phyloP scores from a whole-genome alignment of 2,329 filamentous ascomycete genomes.

The Arthrobotrys musiformis region DNA sequence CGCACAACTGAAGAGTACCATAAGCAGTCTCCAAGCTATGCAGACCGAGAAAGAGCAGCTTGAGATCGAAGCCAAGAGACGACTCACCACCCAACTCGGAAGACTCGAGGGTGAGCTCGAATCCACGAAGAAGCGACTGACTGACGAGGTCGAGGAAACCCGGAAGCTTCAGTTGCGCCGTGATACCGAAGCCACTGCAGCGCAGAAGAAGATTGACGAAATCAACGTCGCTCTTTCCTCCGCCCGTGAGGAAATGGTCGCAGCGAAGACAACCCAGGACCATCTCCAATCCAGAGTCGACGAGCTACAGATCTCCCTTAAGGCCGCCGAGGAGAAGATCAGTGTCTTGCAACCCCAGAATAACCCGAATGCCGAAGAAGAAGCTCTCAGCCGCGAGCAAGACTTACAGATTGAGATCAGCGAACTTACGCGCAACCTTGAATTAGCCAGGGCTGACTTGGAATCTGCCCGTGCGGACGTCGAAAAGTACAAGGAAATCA shows the following conservation, averaged over 20 bases:
- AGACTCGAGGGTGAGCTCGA: constrained; percentile 80
- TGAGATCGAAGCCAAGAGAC: constrained; percentile 82
- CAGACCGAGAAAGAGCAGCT: constrained; percentile 90
- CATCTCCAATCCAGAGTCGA: constrained; percentile 89
- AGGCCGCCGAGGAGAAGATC: constrained; percentile 86
- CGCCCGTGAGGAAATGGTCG: constrained; percentile 85
- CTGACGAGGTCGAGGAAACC: constrained; percentile 82
- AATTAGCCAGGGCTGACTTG: constrained; percentile 81
- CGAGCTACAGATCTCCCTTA: constrained; percentile 86
- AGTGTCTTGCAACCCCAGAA: constrained; percentile 80
- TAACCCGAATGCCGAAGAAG: constrained; percentile 67
- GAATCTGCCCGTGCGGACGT: constrained; percentile 82
- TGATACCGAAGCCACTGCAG: constrained; percentile 88
- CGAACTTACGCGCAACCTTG: constrained; percentile 86
- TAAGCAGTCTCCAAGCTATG: constrained; percentile 85
- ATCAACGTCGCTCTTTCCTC: constrained; percentile 81
- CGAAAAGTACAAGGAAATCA: constrained; percentile 88
- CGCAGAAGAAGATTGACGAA: constrained; percentile 91
- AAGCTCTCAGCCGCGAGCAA: constrained; percentile 75
- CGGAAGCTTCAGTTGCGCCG: constrained; percentile 85
- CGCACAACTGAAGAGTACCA: constrained; percentile 80
- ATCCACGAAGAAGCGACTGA: constrained; percentile 82
- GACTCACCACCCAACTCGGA: constrained; percentile 81
- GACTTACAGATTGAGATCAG: constrained; percentile 85
- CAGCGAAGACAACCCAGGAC: constrained; percentile 86